Evolutionary conservation across 1,139 yeast species (phyloP), one percentile per base, ranked within the genome.

Genomic region (Yamadazyma diospyri): DNA sequence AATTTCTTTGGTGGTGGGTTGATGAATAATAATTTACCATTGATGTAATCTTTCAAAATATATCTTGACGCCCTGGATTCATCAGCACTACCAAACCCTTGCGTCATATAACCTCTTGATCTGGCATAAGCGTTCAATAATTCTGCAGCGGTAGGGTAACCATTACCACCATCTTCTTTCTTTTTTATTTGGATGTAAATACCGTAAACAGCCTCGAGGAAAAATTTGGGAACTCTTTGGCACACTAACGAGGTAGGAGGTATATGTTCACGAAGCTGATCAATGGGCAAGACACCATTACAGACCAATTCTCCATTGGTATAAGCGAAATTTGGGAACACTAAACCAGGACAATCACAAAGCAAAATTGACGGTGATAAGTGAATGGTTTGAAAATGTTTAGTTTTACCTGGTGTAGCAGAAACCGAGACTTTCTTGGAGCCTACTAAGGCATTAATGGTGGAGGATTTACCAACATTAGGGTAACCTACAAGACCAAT

Each of bases 341-440:
- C 99, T 45, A 94, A 72, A 72, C 99, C 99, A 2, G 99, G 99
- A 71, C 99, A 94, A 72, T 94, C 99, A 63, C 98, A 92, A 34
- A 94, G 70, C 46, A 87, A 72, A 6, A 92, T 94, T 28, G 82
- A 72, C 31, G 83, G 84, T 1, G 96, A 79, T 29, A 94, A 72
- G 51, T 81, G 78, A 42, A 94, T 88, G 2, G 99, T 94, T 67
- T 94, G 99, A 72, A 94, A 94, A 70, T 94, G 99, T 59, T 94
- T 94, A 12, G 99, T 94, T 58, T 94, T 94, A 66, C 99, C 99
- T 5, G 99, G 99, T 0, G 98, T 94, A 2, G 98, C 73, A 2
- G 98, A 92, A 24, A 94, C 98, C 1, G 97, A 88, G 9, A 94
- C 99, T 55, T 87, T 89, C 55, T 94, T 94, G 16, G 97, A 80